These are phyloP conservation scores for Crithidia mellificae DNA, from an alignment of 208 protist species.

Conservation along the genomic window DNA sequence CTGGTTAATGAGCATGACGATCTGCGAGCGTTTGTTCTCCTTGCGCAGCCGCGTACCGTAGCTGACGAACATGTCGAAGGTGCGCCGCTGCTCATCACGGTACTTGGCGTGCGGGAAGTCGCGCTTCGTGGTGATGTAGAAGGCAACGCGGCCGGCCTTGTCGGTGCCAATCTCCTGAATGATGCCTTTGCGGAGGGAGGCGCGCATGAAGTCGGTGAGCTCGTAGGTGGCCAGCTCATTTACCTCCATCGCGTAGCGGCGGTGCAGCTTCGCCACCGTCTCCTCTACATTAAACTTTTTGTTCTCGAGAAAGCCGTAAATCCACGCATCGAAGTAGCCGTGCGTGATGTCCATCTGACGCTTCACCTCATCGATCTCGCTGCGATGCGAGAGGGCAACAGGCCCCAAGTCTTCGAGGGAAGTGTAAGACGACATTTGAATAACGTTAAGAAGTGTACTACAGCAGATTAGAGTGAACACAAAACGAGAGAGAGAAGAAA, in stretches of 20 bases:
- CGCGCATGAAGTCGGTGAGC: slow-evolving; percentile 57
- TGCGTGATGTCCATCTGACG: slow-evolving; percentile 43
- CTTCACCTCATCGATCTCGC: slow-evolving; percentile 69
- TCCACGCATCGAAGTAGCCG: slow-evolving; percentile 64
- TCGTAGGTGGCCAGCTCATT: slow-evolving; percentile 50
- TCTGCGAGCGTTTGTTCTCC: slow-evolving; percentile 35
- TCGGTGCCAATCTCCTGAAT: slow-evolving; percentile 54
- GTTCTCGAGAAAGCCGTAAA: slow-evolving; percentile 79
- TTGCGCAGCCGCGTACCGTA: slow-evolving; percentile 46
- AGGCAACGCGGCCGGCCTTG: slow-evolving; percentile 30
- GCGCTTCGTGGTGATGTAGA: slow-evolving; percentile 39
- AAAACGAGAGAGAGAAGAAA: too few species aligned
- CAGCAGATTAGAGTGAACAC: too few species aligned
- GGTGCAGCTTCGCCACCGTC: slow-evolving; percentile 69
- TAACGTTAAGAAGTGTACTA: too few species aligned
- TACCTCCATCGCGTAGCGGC: slow-evolving; percentile 60
- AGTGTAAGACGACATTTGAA: too few species aligned
- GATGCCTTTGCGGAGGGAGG: slow-evolving; percentile 45
- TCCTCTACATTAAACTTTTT: slow-evolving; percentile 75
- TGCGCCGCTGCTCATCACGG: slow-evolving; percentile 29
- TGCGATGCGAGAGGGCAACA: slow-evolving; percentile 37
- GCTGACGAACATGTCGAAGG: slow-evolving; percentile 55
- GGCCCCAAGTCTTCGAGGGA: slow-evolving; percentile 46
- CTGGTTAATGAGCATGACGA: slow-evolving; percentile 55
- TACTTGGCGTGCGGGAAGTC: slow-evolving; percentile 29